phyloP scores from a whole-genome alignment of 805 yeast species.

The Yarrowia phangngaensis region DNA sequence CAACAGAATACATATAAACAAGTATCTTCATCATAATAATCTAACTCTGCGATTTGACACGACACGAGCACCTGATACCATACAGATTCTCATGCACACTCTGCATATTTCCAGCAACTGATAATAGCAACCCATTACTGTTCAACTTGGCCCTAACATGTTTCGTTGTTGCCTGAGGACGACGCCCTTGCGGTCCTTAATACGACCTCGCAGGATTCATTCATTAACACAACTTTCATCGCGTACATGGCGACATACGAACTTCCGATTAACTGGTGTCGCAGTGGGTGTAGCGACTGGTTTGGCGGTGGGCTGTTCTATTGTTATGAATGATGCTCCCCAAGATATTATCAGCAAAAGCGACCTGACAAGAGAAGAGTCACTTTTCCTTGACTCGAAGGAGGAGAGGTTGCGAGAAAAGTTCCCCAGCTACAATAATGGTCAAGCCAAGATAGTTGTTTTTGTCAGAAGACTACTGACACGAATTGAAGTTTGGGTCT shows the following conservation, averaged over 20 bases:
- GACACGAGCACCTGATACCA: too few relatives aligned
- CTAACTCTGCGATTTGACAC: too few relatives aligned
- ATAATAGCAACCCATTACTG: conserved; percentile 19
- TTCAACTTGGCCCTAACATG: conserved; percentile 1
- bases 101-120: conserved; percentile 23
- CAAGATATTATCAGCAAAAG: background rate
- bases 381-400: conserved; percentile 4
- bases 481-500: conserved; percentile 18
- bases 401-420: background rate
- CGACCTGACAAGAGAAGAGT: conserved; percentile 11
- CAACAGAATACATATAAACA: too few relatives aligned
- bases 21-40: too few relatives aligned
- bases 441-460: conserved; percentile 2
- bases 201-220: conserved; percentile 10
- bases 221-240: background rate
- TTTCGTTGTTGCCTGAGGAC: conserved; percentile 19
- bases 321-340: conserved; percentile 15
- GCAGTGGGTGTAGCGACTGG: conserved; percentile 11
- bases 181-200: conserved; percentile 4
- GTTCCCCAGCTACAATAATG: background rate
- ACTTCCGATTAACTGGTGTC: conserved; percentile 8
- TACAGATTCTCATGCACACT: too few relatives aligned
- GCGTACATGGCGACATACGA: conserved; percentile 2
- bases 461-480: conserved; percentile 11
- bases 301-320: conserved; percentile 4